phyloP scores from a whole-genome alignment of 2,329 filamentous ascomycete species.

The Curvularia sp. region DNA sequence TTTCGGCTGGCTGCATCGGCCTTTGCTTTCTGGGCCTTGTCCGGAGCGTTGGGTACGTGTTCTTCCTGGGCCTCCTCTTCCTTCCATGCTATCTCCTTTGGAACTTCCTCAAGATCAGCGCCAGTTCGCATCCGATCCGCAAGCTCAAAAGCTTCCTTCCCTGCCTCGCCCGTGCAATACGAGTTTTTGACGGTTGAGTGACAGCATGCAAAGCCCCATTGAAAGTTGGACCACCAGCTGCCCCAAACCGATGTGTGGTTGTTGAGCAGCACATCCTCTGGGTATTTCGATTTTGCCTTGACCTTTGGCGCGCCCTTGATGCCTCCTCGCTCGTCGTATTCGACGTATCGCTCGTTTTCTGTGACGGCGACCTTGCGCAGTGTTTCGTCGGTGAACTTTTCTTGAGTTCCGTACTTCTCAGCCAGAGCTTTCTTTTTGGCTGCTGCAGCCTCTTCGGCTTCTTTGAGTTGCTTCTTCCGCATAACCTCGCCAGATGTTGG shows the following conservation, averaged over 20 bases:
- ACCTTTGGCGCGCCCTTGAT: conserved; percentile 86
- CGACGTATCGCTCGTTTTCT: conserved; percentile 86
- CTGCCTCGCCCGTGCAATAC: conserved; percentile 93
- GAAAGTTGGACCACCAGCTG: conserved; percentile 95
- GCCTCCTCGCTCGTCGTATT: conserved; percentile 89
- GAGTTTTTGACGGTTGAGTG: conserved; percentile 94
- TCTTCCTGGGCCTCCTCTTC: conserved; percentile 52
- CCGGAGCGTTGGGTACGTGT: conserved; percentile 54
- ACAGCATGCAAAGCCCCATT: conserved; percentile 96
- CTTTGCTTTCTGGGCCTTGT: conserved; percentile 51
- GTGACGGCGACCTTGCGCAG: conserved; percentile 72
- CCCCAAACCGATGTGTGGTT: conserved; percentile 96
- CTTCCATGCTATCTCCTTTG: conserved; percentile 52
- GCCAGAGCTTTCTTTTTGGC: conserved; percentile 73
- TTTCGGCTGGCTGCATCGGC: conserved; percentile 64
- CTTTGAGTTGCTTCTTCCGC: conserved; percentile 79
- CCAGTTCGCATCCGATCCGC: conserved; percentile 67
- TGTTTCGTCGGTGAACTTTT: conserved; percentile 66
- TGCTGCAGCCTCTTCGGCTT: conserved; percentile 71
- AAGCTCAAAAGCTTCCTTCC: conserved; percentile 79
- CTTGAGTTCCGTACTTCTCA: conserved; percentile 81
- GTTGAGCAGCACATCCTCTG: conserved; percentile 84
- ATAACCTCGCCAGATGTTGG: conserved; percentile 89
- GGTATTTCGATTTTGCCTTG: conserved; percentile 85
- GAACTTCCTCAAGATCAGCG: conserved; percentile 53